Percentiles rank a stretch among this genome's conserved stretches.
These are phyloP conservation scores for Choiromyces venosus DNA, from an alignment of 495 filamentous ascomycete species.

Conservation along the genomic window DNA sequence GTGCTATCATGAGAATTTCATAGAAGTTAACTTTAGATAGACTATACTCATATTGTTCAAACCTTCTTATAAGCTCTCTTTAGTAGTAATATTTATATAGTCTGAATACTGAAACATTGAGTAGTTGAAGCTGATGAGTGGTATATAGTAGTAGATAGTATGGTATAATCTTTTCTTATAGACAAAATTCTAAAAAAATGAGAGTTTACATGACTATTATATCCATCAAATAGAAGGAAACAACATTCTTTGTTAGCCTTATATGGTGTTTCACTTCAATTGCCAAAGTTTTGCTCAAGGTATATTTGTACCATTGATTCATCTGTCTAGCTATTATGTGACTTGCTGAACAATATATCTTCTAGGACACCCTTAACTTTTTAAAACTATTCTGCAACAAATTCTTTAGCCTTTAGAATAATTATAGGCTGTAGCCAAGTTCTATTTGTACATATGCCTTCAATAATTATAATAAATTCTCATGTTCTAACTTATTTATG, in stretches of 20 bases:
- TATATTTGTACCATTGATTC: not conserved
- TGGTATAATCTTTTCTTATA: too few relatives aligned
- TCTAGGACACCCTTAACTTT: not conserved
- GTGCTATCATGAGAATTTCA: too few relatives aligned
- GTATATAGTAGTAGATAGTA: too few relatives aligned
- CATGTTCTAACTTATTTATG: too few relatives aligned
- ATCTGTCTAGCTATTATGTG: constrained; percentile 2
- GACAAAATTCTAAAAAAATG: not conserved
- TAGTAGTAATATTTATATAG: too few relatives aligned
- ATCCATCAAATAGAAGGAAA: not conserved
- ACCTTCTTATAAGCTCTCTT: too few relatives aligned
- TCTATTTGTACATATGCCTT: not conserved
- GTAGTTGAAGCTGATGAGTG: too few relatives aligned
- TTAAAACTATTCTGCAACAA: constrained; percentile 3
- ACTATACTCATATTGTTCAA: too few relatives aligned
- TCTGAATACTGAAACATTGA: too few relatives aligned
- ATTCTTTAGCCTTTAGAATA: constrained; percentile 5
- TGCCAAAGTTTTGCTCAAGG: not conserved
- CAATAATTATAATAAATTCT: not conserved
- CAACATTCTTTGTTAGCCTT: not conserved
- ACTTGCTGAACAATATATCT: not conserved
- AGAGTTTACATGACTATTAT: not conserved
- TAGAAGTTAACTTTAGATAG: too few relatives aligned
- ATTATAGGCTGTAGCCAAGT: not conserved
- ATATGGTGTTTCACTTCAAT: not conserved